These are phyloP conservation scores for Epichloe sylvatica DNA, from an alignment of 2,329 filamentous ascomycete genomes.

Conservation along the genomic window DNA sequence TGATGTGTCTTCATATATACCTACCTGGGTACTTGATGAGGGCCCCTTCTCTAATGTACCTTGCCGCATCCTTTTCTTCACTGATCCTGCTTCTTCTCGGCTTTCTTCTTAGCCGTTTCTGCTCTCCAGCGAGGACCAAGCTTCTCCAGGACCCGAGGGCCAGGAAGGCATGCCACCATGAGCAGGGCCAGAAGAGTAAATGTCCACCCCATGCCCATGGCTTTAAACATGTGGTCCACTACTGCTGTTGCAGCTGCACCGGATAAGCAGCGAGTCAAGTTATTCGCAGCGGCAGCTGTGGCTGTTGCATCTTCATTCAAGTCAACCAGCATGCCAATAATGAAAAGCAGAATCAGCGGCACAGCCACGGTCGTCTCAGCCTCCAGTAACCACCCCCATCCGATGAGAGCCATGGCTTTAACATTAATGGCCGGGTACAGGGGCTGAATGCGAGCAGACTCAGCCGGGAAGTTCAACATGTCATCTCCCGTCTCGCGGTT, in stretches of 20 bases:
- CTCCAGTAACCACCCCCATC: no score
- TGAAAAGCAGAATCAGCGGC: conserved; percentile 41
- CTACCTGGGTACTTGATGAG: neutral
- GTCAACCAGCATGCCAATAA: conserved; percentile 48
- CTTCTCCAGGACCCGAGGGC: conserved; percentile 34
- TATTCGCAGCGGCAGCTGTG: conserved; percentile 50
- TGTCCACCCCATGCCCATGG: conserved; percentile 48
- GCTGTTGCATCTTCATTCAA: conserved; percentile 46
- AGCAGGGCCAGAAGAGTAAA: conserved; percentile 44
- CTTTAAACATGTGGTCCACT: conserved; percentile 42
- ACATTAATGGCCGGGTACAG: no score
- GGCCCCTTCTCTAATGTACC: neutral
- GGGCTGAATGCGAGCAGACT: no score
- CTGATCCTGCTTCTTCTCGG: neutral
- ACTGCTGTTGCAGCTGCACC: conserved; percentile 46
- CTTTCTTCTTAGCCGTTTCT: conserved; percentile 26
- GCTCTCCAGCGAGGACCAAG: conserved; percentile 37
- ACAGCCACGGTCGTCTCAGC: conserved; percentile 31
- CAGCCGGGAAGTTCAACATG: no score
- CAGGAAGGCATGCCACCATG: conserved; percentile 32
- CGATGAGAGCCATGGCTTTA: no score
- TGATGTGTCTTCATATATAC: neutral
- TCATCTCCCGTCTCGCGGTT: no score
- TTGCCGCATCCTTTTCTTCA: neutral
- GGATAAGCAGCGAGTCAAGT: conserved; percentile 46